phyloP scores from a whole-genome alignment of 2,329 filamentous ascomycete species.

The Fusarium guadeloupense region DNA sequence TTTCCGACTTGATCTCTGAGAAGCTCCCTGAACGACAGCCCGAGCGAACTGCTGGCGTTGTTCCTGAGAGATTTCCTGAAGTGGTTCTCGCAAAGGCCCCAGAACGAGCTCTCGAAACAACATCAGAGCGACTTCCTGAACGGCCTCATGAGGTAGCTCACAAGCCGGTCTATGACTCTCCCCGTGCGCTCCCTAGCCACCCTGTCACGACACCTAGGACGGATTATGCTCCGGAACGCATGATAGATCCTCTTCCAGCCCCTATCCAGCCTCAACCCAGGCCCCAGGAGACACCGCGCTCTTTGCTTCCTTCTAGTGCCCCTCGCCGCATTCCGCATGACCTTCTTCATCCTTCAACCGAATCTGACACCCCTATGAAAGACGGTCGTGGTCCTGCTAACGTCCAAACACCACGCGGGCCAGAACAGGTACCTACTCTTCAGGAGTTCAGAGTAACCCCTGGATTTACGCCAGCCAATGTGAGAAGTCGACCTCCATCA shows the following conservation, averaged over 20 bases:
- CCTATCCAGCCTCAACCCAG: constrained; percentile 13
- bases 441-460: constrained; percentile 40
- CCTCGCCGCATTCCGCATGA: constrained; percentile 25
- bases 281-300: constrained; percentile 16
- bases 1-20: too few species aligned
- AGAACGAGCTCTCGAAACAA: constrained; percentile 2
- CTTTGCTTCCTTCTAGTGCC: constrained; percentile 22
- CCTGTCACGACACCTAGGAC: constrained; percentile 15
- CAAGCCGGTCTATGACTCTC: constrained; percentile 2
- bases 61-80: constrained; percentile 8
- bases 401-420: constrained; percentile 29
- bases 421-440: constrained; percentile 41
- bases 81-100: constrained; percentile 1
- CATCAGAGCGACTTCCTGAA: background rate
- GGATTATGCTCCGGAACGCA: constrained; percentile 32
- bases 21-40: constrained; percentile 4
- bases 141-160: constrained; percentile 2
- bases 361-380: constrained; percentile 31
- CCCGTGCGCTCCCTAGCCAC: background rate
- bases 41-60: background rate
- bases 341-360: constrained; percentile 33
- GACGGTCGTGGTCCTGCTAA: constrained; percentile 19
- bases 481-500: constrained; percentile 42
- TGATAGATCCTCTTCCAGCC: constrained; percentile 24
- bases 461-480: constrained; percentile 48